phyloP scores from a whole-genome alignment of 2,329 filamentous ascomycete species.

The Shiraia sp. region DNA sequence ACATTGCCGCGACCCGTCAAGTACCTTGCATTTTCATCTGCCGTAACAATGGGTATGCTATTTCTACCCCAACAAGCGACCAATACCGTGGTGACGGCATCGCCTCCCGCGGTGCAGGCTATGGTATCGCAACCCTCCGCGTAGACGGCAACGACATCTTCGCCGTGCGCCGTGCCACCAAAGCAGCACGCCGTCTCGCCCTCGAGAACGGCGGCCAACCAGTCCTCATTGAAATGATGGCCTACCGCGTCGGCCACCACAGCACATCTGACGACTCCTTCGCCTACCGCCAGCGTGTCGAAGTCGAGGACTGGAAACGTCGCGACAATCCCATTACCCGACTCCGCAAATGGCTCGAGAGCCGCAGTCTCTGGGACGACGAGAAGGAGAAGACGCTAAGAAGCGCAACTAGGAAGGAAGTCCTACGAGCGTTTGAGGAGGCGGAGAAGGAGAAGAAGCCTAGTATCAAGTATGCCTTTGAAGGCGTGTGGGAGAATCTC shows the following conservation, averaged over 20 bases:
- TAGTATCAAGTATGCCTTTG: constrained; percentile 72
- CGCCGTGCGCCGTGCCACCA: constrained; percentile 80
- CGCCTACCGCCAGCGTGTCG: constrained; percentile 88
- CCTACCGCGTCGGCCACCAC: constrained; percentile 96
- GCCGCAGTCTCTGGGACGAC: constrained; percentile 81
- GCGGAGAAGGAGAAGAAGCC: constrained; percentile 84
- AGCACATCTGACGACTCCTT: constrained; percentile 97
- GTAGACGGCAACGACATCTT: constrained; percentile 96
- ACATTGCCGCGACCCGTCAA: constrained; percentile 86
- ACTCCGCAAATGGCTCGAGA: constrained; percentile 88
- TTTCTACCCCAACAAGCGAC: constrained; percentile 85
- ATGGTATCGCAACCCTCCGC: constrained; percentile 91
- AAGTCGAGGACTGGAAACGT: constrained; percentile 93
- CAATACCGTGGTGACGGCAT: constrained; percentile 93
- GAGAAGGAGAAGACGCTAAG: constrained; percentile 75
- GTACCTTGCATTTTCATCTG: constrained; percentile 90
- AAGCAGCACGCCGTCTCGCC: constrained; percentile 75
- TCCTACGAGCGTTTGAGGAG: constrained; percentile 81
- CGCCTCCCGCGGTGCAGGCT: constrained; percentile 81
- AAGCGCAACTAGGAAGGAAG: constrained; percentile 68
- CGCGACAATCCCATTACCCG: constrained; percentile 87
- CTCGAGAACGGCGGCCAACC: constrained; percentile 79
- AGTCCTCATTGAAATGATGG: constrained; percentile 92
- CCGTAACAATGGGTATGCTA: constrained; percentile 90
- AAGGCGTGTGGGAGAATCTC: constrained; percentile 85